Conservation (phyloP, 805 yeast genomes). For the Candida coquimbonensis region DNA sequence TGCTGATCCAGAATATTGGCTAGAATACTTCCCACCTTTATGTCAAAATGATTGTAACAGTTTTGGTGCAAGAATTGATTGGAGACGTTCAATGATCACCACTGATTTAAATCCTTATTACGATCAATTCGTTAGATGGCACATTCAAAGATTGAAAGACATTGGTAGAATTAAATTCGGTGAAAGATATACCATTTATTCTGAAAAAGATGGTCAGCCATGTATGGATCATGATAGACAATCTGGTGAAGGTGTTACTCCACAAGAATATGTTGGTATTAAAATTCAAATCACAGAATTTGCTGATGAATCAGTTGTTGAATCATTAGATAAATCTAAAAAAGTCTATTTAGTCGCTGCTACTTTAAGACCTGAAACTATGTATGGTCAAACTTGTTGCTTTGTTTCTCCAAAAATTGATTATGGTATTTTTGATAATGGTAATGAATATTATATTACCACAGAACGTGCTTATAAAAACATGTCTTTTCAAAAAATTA, state of each 20-base stretch:
- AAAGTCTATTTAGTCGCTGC: slow-evolving; percentile 87
- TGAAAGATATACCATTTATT: slow-evolving; percentile 94
- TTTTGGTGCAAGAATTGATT: slow-evolving; percentile 92
- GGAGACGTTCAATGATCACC: slow-evolving; percentile 95
- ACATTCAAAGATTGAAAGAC: slow-evolving; percentile 80
- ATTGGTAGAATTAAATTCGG: slow-evolving; percentile 93
- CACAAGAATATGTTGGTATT: slow-evolving; percentile 93
- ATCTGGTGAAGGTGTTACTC: slow-evolving; percentile 94
- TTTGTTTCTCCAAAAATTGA: slow-evolving; percentile 92
- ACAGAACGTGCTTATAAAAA: slow-evolving; percentile 95
- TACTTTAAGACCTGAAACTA: slow-evolving; percentile 96
- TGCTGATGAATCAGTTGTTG: slow-evolving; percentile 38
- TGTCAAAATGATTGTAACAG: slow-evolving; percentile 71
- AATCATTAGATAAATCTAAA: slow-evolving; percentile 40
- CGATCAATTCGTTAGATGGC: slow-evolving; percentile 95
- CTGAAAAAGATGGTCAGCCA: slow-evolving; percentile 97
- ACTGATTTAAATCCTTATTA: slow-evolving; percentile 94
- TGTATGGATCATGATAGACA: slow-evolving; percentile 99
- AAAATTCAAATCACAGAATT: slow-evolving; percentile 69
- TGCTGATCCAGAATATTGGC: slow-evolving; percentile 91
- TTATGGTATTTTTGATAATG: slow-evolving; percentile 87
- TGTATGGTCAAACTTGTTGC: slow-evolving; percentile 98
- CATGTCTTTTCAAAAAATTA: slow-evolving; percentile 91
- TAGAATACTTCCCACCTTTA: slow-evolving; percentile 84
- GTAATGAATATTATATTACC: slow-evolving; percentile 68